These are phyloP conservation scores for Candida alai DNA, from an alignment of 805 yeast species.

Conservation along the genomic window DNA sequence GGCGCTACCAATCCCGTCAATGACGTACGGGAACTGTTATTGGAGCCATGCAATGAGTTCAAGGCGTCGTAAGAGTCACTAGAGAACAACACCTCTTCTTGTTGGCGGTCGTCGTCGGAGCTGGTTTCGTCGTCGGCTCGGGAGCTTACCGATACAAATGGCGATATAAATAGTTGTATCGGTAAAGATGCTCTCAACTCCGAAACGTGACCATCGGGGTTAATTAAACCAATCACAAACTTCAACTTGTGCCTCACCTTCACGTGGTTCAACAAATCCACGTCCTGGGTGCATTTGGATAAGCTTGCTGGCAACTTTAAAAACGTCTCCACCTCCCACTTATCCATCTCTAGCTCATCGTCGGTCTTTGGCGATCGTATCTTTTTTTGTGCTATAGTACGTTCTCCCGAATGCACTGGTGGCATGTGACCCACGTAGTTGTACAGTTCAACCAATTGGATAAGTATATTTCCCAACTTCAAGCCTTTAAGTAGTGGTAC, in stretches of 20 bases:
- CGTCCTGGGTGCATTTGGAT: conserved; percentile 81
- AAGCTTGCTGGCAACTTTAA: conserved; percentile 70
- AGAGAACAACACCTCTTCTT: conserved; percentile 30
- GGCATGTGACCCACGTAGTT: conserved; percentile 57
- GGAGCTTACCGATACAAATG: conserved; percentile 72
- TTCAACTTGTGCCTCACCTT: conserved; percentile 88
- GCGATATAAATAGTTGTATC: conserved; percentile 66
- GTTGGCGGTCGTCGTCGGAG: conserved; percentile 13
- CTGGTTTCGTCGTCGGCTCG: conserved; percentile 16
- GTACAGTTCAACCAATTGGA: conserved; percentile 65
- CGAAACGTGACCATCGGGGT: conserved; percentile 90
- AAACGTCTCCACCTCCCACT: conserved; percentile 68
- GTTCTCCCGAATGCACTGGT: conserved; percentile 58
- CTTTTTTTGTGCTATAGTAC: conserved; percentile 49
- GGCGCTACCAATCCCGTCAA: conserved; percentile 63
- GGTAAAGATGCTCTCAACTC: conserved; percentile 91
- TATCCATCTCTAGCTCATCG: conserved; percentile 42
- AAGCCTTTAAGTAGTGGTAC: conserved; percentile 83
- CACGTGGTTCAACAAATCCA: conserved; percentile 61
- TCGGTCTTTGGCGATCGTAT: conserved; percentile 39
- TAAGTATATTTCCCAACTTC: conserved; percentile 66
- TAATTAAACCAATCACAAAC: conserved; percentile 71
- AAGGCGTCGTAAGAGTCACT: conserved; percentile 23
- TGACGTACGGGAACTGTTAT: conserved; percentile 26
- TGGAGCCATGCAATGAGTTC: conserved; percentile 19